phyloP scores from a whole-genome alignment of 1,284 basidiomycete genomes.

The Pseudozyma flocculosa region DNA sequence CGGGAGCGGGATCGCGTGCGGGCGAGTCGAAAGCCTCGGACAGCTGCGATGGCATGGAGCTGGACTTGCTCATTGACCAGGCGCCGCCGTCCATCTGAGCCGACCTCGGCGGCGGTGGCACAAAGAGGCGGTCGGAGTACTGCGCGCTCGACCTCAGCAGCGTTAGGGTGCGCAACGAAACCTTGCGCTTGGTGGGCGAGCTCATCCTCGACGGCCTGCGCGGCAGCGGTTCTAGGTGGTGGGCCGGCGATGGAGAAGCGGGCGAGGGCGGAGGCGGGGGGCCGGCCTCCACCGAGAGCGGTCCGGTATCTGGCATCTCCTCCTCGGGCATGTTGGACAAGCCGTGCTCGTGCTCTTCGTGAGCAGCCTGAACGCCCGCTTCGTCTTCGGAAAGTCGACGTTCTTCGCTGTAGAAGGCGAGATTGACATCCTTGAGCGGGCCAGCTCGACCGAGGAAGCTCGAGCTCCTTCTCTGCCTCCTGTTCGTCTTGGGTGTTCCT shows the following conservation, averaged over 20 bases:
- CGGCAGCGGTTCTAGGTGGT: conserved; percentile 23
- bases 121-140: conserved; percentile 28
- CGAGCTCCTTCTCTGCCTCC: conserved; percentile 34
- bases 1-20: conserved; percentile 2
- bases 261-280: not conserved
- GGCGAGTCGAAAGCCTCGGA: no score
- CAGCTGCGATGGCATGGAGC: conserved; percentile 28
- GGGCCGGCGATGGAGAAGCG: not conserved
- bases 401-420: conserved; percentile 42
- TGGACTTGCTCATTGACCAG: conserved; percentile 15
- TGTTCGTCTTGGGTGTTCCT: conserved; percentile 9
- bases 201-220: conserved; percentile 28
- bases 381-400: conserved; percentile 2
- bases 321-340: not conserved
- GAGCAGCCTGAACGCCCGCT: not conserved
- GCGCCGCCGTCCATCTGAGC: conserved; percentile 2
- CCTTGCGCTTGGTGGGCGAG: conserved; percentile 22
- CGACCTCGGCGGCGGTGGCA: conserved; percentile 23
- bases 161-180: conserved; percentile 37
- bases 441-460: conserved; percentile 41
- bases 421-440: conserved; percentile 26
- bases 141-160: conserved; percentile 30
- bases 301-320: not conserved
- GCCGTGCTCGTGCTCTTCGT: no score
- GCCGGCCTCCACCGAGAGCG: not conserved